A percentile compares a stretch with the other conserved stretches of the same genome.
phyloP scores from a whole-genome alignment of 257 asterid genomes.

The Scutellaria galericulata region DNA sequence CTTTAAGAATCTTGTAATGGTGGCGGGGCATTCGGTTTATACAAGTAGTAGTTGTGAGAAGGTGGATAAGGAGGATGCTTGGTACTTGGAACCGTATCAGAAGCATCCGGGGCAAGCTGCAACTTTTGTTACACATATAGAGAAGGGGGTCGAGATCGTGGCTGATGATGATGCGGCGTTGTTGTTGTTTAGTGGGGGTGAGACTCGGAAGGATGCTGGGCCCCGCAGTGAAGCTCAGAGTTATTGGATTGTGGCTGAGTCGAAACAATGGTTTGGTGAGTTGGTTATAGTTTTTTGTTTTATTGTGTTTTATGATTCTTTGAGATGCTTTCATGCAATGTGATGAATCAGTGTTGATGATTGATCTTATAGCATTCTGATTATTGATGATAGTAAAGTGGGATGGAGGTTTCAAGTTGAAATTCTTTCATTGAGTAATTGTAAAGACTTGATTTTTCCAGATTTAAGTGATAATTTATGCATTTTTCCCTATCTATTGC shows the following conservation, averaged over 20 bases:
- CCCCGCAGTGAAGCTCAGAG: conserved; percentile 98
- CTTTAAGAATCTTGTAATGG: conserved; percentile 87
- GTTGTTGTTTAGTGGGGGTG: conserved; percentile 96
- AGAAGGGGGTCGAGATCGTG: conserved; percentile 77
- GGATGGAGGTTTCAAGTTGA: neutral
- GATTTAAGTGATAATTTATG: neutral
- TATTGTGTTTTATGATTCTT: conserved; percentile 10
- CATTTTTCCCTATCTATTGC: neutral
- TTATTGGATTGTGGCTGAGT: conserved; percentile 91
- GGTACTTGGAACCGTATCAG: conserved; percentile 92
- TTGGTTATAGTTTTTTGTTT: conserved; percentile 28
- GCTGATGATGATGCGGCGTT: conserved; percentile 66
- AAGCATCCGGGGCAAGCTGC: conserved; percentile 98
- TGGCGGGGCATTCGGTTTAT: conserved; percentile 98
- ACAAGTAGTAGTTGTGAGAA: conserved; percentile 86
- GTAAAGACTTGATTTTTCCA: neutral
- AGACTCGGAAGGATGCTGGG: conserved; percentile 94
- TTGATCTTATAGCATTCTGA: conserved; percentile 7
- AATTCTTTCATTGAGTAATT: neutral
- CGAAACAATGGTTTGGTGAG: conserved; percentile 97
- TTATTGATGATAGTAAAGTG: conserved; percentile 24
- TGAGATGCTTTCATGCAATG: conserved; percentile 20
- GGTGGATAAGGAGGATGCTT: conserved; percentile 88
- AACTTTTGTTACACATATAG: conserved; percentile 81
- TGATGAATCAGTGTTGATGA: conserved; percentile 11